Conservation (phyloP, 306 rosid genomes). For the Pterocarpus santalinus region DNA sequence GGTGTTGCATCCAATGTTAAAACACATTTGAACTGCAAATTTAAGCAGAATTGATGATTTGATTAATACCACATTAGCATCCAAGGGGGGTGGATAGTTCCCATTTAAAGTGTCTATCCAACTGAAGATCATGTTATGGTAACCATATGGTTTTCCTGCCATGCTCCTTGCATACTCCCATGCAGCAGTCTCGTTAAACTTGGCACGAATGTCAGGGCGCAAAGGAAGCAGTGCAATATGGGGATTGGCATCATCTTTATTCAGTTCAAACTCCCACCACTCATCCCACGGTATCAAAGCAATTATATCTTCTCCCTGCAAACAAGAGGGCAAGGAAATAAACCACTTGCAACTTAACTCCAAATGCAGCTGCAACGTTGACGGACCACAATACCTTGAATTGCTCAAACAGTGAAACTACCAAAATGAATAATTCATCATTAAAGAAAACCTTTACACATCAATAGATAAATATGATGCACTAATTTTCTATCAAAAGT, state of each 20-base stretch:
- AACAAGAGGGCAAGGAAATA: slow-evolving; percentile 38
- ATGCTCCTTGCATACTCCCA: slow-evolving; percentile 96
- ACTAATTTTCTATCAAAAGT: slow-evolving; percentile 7
- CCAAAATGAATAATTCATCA: slow-evolving; percentile 12
- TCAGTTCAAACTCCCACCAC: slow-evolving; percentile 95
- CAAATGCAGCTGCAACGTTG: slow-evolving; percentile 17
- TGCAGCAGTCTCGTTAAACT: slow-evolving; percentile 92
- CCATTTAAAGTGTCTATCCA: slow-evolving; percentile 88
- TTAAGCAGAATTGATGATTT: slow-evolving; percentile 26
- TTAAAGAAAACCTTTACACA: slow-evolving; percentile 18
- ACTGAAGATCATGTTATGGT: slow-evolving; percentile 95
- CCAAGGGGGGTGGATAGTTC: slow-evolving; percentile 97
- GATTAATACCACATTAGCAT: slow-evolving; percentile 83
- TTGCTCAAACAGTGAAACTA: slow-evolving; percentile 25
- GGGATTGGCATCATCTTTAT: slow-evolving; percentile 86
- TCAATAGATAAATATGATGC: slow-evolving; percentile 13
- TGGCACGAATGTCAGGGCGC: slow-evolving; percentile 84
- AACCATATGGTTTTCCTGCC: slow-evolving; percentile 91
- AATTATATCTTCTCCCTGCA: slow-evolving; percentile 90
- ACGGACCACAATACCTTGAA: slow-evolving; percentile 9
- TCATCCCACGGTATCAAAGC: slow-evolving; percentile 92
- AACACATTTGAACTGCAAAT: slow-evolving; percentile 31
- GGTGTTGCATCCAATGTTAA: slow-evolving; percentile 11
- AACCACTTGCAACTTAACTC: slow-evolving; percentile 31
- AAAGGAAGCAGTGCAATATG: slow-evolving; percentile 95